Evolutionary conservation across 208 protist species (phyloP).

Genomic region (Kentomonas sorsogonicus): DNA sequence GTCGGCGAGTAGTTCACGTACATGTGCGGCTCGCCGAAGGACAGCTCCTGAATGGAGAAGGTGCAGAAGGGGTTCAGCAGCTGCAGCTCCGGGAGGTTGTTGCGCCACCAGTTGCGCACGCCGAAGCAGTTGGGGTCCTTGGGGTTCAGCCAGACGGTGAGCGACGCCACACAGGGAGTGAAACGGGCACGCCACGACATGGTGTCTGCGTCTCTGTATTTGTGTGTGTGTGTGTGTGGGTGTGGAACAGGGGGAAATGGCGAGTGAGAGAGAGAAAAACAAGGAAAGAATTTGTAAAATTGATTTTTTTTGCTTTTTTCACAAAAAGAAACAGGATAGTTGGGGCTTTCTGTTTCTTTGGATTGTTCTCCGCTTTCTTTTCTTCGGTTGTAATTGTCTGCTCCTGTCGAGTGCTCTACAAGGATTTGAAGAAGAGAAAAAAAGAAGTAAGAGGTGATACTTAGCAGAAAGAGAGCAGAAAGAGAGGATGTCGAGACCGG

Average conservation of each 20-base stretch:
- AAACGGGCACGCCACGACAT: slow-evolving; percentile 91
- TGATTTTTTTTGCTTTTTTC: no score
- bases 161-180: slow-evolving; percentile 73
- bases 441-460: no score
- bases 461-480: no score
- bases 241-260: background rate
- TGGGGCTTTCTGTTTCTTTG: no score
- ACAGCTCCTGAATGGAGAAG: slow-evolving; percentile 87
- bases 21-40: slow-evolving; percentile 89
- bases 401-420: no score
- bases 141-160: slow-evolving; percentile 89
- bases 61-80: slow-evolving; percentile 86
- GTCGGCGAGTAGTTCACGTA: slow-evolving; percentile 86
- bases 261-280: background rate
- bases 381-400: no score
- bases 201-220: background rate
- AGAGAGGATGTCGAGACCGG: no score
- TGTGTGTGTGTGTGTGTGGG: background rate
- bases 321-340: no score
- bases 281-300: no score
- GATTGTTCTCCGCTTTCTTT: no score
- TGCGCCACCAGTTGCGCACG: slow-evolving; percentile 89
- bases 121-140: slow-evolving; percentile 91
- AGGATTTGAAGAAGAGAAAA: no score
- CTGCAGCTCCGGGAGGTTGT: slow-evolving; percentile 88